Percentiles rank a stretch among this genome's conserved stretches.
These are phyloP conservation scores for Mortierella sp. DNA, from an alignment of 371 early-diverging fungal genomes.

Conservation along the genomic window DNA sequence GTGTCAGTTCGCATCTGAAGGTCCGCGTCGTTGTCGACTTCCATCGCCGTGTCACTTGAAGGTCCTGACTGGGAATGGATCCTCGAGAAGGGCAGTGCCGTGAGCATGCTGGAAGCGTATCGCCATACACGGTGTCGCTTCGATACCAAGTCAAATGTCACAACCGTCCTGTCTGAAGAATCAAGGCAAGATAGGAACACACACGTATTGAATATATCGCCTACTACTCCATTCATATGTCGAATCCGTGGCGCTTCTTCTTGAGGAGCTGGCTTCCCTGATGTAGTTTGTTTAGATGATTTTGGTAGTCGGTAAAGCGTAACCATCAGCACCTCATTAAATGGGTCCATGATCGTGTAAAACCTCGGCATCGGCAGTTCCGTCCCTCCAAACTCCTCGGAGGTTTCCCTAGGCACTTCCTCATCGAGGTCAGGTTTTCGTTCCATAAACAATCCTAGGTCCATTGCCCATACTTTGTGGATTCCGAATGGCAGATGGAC, in stretches of 20 bases:
- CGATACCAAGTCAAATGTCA: constrained; percentile 42
- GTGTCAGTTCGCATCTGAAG: constrained; percentile 44
- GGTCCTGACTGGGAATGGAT: constrained; percentile 18
- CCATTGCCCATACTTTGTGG: constrained; percentile 56
- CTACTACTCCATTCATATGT: constrained; percentile 20
- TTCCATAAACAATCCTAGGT: constrained; percentile 57
- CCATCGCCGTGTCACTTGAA: constrained; percentile 8
- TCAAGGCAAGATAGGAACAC: constrained; percentile 34
- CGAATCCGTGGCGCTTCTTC: constrained; percentile 26
- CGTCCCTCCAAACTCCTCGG: constrained; percentile 10
- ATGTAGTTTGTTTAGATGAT: constrained; percentile 5
- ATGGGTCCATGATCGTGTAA: constrained; percentile 45
- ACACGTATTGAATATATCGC: constrained; percentile 45
- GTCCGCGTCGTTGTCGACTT: constrained; percentile 22
- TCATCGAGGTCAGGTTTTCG: constrained; percentile 22
- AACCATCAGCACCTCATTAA: constrained; percentile 33
- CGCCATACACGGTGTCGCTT: constrained; percentile 54
- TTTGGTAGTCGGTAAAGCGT: constrained; percentile 22
- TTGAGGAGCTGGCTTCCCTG: constrained; percentile 5
- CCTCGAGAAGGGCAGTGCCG: constrained; percentile 18
- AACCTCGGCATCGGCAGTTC: constrained; percentile 36
- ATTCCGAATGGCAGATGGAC: constrained; percentile 53
- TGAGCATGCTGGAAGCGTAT: constrained; percentile 33
- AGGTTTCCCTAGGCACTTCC: neutral
- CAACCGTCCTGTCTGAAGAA: constrained; percentile 23